These are phyloP conservation scores for Agrocybe praecox DNA, from an alignment of 768 basidiomycete species.

Conservation along the genomic window DNA sequence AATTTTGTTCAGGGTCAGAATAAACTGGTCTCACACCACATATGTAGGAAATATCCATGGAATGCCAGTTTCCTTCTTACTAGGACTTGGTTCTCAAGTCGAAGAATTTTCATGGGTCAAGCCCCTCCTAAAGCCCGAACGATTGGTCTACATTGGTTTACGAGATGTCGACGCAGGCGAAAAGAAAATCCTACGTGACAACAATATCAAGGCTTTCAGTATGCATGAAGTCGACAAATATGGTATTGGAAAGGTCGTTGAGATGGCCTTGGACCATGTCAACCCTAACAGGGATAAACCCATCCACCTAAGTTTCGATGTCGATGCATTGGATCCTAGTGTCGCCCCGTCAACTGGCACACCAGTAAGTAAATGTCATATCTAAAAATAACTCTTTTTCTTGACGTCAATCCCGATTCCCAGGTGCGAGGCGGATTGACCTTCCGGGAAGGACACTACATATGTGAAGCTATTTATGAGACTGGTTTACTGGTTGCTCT, in stretches of 20 bases:
- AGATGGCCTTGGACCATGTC: conserved; percentile 95
- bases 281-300: conserved; percentile 83
- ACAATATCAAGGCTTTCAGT: conserved; percentile 83
- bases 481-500: conserved; percentile 91
- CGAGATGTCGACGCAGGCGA: conserved; percentile 92
- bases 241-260: conserved; percentile 92
- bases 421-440: conserved; percentile 93
- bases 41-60: conserved; percentile 90
- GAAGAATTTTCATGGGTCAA: conserved; percentile 56
- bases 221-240: conserved; percentile 93
- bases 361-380: conserved; percentile 54
- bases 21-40: neutral
- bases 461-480: conserved; percentile 90
- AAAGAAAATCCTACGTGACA: conserved; percentile 80
- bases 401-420: conserved; percentile 2
- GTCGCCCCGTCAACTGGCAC: conserved; percentile 97
- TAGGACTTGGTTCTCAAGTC: conserved; percentile 52
- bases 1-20: conserved; percentile 7
- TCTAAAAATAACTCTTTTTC: neutral
- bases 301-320: conserved; percentile 96
- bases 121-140: conserved; percentile 66
- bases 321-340: conserved; percentile 90
- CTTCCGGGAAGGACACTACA: conserved; percentile 98
- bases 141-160: conserved; percentile 95
- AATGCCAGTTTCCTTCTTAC: conserved; percentile 95